A percentile compares a stretch with the other conserved stretches of the same genome.
phyloP scores from a whole-genome alignment of 1,284 basidiomycete genomes.

The Peniophora sp. region DNA sequence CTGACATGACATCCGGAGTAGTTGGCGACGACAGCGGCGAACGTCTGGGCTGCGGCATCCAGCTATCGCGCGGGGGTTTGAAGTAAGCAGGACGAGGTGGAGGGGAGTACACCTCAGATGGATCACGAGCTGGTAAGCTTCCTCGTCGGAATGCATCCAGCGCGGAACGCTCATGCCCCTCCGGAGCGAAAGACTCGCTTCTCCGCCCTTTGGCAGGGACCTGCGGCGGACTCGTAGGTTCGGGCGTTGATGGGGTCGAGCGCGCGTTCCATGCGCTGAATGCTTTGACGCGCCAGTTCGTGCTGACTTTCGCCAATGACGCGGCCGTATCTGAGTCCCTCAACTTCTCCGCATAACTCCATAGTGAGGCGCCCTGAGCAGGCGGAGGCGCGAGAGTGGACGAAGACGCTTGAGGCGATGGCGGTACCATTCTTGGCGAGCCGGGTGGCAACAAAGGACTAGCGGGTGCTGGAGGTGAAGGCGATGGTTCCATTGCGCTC shows the following conservation, averaged over 20 bases:
- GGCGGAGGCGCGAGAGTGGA: slow-evolving; percentile 12
- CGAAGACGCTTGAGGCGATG: slow-evolving; percentile 22
- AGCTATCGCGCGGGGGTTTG: slow-evolving; percentile 48
- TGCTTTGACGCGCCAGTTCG: slow-evolving; percentile 64
- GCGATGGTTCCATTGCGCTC: slow-evolving; percentile 57
- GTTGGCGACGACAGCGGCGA: slow-evolving; percentile 27
- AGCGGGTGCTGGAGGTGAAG: slow-evolving; percentile 25
- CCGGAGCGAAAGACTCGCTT: slow-evolving; percentile 4
- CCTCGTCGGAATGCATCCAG: slow-evolving; percentile 22
- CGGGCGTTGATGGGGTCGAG: slow-evolving; percentile 2
- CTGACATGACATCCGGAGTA: slow-evolving; percentile 24
- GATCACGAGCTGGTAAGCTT: slow-evolving; percentile 36
- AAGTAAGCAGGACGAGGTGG: slow-evolving; percentile 53
- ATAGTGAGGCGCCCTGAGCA: slow-evolving; percentile 25
- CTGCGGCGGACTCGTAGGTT: slow-evolving; percentile 4
- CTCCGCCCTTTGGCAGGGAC: slow-evolving; percentile 1
- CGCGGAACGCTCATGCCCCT: slow-evolving; percentile 5
- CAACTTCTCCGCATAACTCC: slow-evolving; percentile 65
- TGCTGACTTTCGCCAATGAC: slow-evolving; percentile 60
- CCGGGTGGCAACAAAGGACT: slow-evolving; percentile 23
- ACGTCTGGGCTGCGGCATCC: slow-evolving; percentile 29
- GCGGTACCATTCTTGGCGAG: slow-evolving; percentile 14
- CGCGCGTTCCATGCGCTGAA: slow-evolving; percentile 26
- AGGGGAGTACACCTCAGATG: slow-evolving; percentile 36
- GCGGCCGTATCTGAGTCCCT: slow-evolving; percentile 67